Percentiles rank a stretch among this genome's conserved stretches.
These are phyloP conservation scores for Hyaloperonospora brassicae DNA, from an alignment of 352 stramenopile species.

Conservation along the genomic window DNA sequence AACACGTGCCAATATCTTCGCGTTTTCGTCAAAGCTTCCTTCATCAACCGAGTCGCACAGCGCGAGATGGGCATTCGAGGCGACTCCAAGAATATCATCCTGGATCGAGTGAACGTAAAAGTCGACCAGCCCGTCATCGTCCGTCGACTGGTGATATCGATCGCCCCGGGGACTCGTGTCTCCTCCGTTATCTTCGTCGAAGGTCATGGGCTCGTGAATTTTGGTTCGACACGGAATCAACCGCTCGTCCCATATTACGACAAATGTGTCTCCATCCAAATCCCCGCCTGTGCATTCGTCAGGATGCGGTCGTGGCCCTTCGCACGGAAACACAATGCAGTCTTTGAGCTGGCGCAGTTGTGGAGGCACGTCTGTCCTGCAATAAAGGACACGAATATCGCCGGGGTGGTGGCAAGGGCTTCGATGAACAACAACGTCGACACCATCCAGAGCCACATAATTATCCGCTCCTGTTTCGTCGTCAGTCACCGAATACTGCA, in stretches of 20 bases:
- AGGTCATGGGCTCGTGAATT: conserved; percentile 42
- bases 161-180: conserved; percentile 8
- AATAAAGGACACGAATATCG: conserved; percentile 61
- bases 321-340: conserved; percentile 72
- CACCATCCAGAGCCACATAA: conserved; percentile 26
- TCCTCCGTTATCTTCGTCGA: conserved; percentile 22
- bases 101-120: conserved; percentile 72
- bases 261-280: conserved; percentile 74
- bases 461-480: conserved; percentile 13
- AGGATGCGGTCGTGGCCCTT: conserved; percentile 56
- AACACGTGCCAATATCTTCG: conserved; percentile 51
- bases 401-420: conserved; percentile 73
- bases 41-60: conserved; percentile 40
- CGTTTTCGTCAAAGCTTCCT: conserved; percentile 41
- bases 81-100: conserved; percentile 64
- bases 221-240: conserved; percentile 46
- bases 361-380: conserved; percentile 36
- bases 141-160: conserved; percentile 27
- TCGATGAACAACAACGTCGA: conserved; percentile 62
- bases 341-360: conserved; percentile 45
- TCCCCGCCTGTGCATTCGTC: conserved; percentile 78
- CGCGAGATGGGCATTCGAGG: conserved; percentile 73
- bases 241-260: conserved; percentile 73
- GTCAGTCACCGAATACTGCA: conserved; percentile 57
- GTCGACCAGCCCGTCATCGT: conserved; percentile 44